These are phyloP conservation scores for Pleurotus tuoliensis DNA, from an alignment of 768 basidiomycete species.

Conservation along the genomic window DNA sequence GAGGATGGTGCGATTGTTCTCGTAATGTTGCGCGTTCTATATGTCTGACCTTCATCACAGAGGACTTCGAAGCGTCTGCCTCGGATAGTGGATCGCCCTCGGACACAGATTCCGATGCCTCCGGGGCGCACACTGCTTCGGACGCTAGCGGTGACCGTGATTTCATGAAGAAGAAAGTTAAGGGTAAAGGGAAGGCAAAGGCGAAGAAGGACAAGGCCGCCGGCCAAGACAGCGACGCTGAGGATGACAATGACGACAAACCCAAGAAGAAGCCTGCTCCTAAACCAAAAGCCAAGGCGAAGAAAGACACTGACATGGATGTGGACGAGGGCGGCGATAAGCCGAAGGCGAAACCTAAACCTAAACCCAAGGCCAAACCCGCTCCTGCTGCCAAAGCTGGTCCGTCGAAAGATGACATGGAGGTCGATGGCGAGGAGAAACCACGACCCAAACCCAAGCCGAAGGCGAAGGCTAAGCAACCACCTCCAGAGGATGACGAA, in stretches of 20 bases:
- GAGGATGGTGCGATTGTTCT: conserved; percentile 49
- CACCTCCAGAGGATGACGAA: conserved; percentile 33
- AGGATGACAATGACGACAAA: conserved; percentile 32
- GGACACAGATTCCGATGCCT: conserved; percentile 62
- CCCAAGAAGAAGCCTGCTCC: conserved; percentile 31
- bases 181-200: conserved; percentile 33
- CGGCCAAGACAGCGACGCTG: conserved; percentile 40
- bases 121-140: conserved; percentile 75
- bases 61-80: conserved; percentile 86
- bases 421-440: conserved; percentile 33
- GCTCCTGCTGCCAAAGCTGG: conserved; percentile 26
- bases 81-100: conserved; percentile 89
- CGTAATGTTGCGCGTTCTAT: not conserved
- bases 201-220: conserved; percentile 24
- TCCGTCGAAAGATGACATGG: conserved; percentile 49
- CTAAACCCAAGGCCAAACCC: conserved; percentile 37
- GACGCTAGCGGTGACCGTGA: conserved; percentile 81
- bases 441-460: conserved; percentile 45
- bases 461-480: conserved; percentile 35
- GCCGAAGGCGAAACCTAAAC: conserved; percentile 42
- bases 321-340: conserved; percentile 39
- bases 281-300: conserved; percentile 45
- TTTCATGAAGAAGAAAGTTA: conserved; percentile 43
- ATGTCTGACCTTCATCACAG: conserved; percentile 1
- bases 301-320: conserved; percentile 29